Evolutionary conservation across 2,329 filamentous ascomycete genomes (phyloP).

Genomic region (Penicillium sp.): DNA sequence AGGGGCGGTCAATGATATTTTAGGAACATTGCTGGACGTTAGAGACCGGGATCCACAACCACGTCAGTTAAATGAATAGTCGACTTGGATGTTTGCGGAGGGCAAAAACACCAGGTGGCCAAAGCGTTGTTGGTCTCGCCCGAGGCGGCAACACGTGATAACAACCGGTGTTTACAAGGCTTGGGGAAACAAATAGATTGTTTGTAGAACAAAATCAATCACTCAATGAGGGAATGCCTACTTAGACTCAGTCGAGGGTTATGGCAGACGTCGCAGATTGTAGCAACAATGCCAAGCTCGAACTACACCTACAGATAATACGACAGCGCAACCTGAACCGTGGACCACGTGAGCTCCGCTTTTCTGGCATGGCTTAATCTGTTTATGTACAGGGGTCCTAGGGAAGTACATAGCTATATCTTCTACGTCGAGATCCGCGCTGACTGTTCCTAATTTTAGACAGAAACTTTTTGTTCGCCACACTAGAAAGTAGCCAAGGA

Average conservation of each 20-base stretch:
- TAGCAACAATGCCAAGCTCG: neutral
- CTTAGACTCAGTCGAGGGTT: neutral
- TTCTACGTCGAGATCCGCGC: too few relatives aligned
- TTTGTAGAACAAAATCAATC: neutral
- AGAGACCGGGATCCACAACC: neutral
- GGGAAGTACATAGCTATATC: too few relatives aligned
- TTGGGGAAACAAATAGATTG: neutral
- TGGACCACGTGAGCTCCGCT: too few relatives aligned
- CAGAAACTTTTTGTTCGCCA: too few relatives aligned
- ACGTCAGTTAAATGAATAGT: neutral
- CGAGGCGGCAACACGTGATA: constrained; percentile 18
- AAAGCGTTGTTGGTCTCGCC: constrained; percentile 16
- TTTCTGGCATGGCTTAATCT: too few relatives aligned
- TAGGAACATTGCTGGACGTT: constrained; percentile 9
- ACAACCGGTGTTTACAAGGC: constrained; percentile 4
- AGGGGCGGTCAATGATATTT: neutral
- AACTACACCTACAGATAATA: neutral
- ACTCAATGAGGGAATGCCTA: neutral
- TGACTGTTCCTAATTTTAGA: too few relatives aligned
- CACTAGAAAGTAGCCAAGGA: too few relatives aligned
- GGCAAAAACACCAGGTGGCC: constrained; percentile 24
- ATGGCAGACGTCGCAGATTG: neutral
- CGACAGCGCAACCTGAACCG: too few relatives aligned
- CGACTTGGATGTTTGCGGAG: constrained; percentile 17
- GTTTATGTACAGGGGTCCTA: too few relatives aligned